Conservation (phyloP, 2,329 filamentous ascomycete species). For the Ceratocystis harringtonii region DNA sequence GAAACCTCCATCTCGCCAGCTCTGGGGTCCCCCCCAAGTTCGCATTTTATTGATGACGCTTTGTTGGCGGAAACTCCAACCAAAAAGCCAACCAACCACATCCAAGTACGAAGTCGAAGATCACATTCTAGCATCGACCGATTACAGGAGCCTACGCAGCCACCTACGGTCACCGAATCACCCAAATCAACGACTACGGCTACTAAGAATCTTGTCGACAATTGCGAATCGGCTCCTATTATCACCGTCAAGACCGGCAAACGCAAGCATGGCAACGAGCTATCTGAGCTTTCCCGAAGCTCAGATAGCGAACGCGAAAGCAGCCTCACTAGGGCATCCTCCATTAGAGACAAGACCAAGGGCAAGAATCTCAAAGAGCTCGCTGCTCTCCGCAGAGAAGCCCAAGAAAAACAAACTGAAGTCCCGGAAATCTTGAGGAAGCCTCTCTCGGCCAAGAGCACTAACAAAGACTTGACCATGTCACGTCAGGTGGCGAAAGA, state of each 20-base stretch:
- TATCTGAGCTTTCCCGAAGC: neutral
- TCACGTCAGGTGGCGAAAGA: slow-evolving; percentile 3
- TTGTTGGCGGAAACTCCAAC: slow-evolving; percentile 15
- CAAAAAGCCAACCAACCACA: slow-evolving; percentile 1
- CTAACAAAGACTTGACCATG: slow-evolving; percentile 39
- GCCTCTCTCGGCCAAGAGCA: slow-evolving; percentile 41
- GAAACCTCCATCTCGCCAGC: slow-evolving; percentile 49
- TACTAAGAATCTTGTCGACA: neutral
- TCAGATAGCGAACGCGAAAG: slow-evolving; percentile 11
- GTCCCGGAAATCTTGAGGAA: slow-evolving; percentile 26
- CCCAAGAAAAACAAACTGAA: slow-evolving; percentile 22
- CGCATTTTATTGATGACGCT: slow-evolving; percentile 42
- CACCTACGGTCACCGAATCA: neutral
- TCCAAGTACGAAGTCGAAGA: slow-evolving; percentile 9
- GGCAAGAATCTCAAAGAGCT: slow-evolving; percentile 35
- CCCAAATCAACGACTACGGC: neutral
- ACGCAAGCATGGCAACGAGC: slow-evolving; percentile 13
- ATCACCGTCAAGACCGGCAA: slow-evolving; percentile 8
- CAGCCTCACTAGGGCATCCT: slow-evolving; percentile 8
- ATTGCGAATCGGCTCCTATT: neutral
- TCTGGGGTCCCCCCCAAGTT: slow-evolving; percentile 48
- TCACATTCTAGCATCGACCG: neutral
- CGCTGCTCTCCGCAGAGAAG: slow-evolving; percentile 29
- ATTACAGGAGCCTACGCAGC: neutral
- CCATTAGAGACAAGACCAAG: slow-evolving; percentile 22